phyloP scores from a whole-genome alignment of 768 basidiomycete genomes.

The Crucibulum laeve region DNA sequence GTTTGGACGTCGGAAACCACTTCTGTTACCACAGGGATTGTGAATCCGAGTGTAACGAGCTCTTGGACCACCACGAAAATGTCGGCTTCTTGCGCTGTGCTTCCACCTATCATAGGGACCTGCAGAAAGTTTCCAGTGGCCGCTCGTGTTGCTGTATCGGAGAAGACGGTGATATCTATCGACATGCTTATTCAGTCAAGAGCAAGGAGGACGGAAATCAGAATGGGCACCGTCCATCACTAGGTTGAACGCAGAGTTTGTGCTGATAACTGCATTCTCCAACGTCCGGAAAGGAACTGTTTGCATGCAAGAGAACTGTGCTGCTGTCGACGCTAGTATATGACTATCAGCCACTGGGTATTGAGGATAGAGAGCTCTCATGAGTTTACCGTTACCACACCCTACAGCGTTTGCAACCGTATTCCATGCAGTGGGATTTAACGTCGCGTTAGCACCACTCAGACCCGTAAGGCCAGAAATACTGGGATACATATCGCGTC shows the following conservation, averaged over 20 bases:
- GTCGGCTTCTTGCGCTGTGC: slow-evolving; percentile 28
- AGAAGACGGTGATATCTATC: slow-evolving; percentile 27
- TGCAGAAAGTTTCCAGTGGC: slow-evolving; percentile 23
- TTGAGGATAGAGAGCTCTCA: background rate
- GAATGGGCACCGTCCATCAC: slow-evolving; percentile 24
- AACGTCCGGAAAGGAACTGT: slow-evolving; percentile 22
- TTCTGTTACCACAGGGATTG: slow-evolving; percentile 23
- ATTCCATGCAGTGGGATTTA: slow-evolving; percentile 24
- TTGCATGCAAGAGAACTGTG: slow-evolving; percentile 33
- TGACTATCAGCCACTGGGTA: slow-evolving; percentile 1
- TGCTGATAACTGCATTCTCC: slow-evolving; percentile 26
- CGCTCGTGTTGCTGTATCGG: slow-evolving; percentile 20
- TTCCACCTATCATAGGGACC: slow-evolving; percentile 25
- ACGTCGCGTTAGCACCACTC: slow-evolving; percentile 2
- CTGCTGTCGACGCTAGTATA: slow-evolving; percentile 14
- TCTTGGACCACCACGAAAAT: slow-evolving; percentile 25
- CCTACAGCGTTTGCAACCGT: slow-evolving; percentile 23
- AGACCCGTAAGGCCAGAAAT: slow-evolving; percentile 2
- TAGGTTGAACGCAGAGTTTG: slow-evolving; percentile 20
- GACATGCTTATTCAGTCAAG: background rate
- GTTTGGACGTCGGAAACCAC: slow-evolving; percentile 23
- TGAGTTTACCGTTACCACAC: slow-evolving; percentile 23
- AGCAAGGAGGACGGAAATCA: background rate
- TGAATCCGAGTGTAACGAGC: slow-evolving; percentile 18
- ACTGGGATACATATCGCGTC: background rate